Conservation (phyloP, 1,139 yeast genomes). For the Protomyces pachydermus region DNA sequence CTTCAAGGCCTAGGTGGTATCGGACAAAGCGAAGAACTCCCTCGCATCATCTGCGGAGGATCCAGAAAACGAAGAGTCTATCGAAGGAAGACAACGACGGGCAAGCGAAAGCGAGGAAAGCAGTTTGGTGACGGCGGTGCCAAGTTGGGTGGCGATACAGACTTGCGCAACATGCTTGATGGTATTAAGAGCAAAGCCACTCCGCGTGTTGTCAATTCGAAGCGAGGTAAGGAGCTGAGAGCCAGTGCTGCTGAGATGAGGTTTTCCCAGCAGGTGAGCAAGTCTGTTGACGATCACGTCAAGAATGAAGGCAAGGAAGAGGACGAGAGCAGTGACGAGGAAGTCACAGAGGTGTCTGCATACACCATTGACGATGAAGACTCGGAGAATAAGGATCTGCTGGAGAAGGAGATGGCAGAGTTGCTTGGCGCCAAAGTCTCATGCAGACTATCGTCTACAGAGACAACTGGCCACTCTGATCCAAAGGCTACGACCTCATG, state of each 20-base stretch:
- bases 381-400: neutral
- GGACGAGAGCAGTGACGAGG: neutral
- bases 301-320: neutral
- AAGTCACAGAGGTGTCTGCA: neutral
- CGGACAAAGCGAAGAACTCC: constrained; percentile 27
- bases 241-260: constrained; percentile 24
- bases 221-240: constrained; percentile 22
- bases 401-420: constrained; percentile 2
- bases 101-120: constrained; percentile 26
- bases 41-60: constrained; percentile 33
- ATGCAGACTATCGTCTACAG: neutral
- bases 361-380: constrained; percentile 17
- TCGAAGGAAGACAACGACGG: constrained; percentile 8
- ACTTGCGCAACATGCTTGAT: constrained; percentile 29
- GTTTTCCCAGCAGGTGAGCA: constrained; percentile 13
- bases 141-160: constrained; percentile 31
- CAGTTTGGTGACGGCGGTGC: constrained; percentile 28
- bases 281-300: neutral
- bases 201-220: constrained; percentile 23
- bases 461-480: neutral
- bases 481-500: neutral
- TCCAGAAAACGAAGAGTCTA: constrained; percentile 20
- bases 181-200: constrained; percentile 30
- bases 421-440: neutral
- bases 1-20: constrained; percentile 14